Conservation (phyloP, 805 yeast species). For the Ogataea angusta region DNA sequence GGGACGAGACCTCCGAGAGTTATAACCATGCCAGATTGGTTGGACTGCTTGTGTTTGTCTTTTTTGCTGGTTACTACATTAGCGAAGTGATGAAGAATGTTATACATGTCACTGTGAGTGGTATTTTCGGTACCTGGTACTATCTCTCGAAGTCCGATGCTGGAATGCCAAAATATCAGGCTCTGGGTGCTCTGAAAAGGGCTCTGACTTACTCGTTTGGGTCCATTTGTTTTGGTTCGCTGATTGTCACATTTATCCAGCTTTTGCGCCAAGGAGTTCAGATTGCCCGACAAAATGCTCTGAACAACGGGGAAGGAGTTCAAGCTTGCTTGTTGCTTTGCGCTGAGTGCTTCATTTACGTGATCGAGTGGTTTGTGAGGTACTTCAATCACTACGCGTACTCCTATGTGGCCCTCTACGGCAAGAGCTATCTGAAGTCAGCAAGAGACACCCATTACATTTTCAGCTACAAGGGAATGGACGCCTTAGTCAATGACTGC, state of each 20-base stretch:
- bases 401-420: slow-evolving; percentile 86
- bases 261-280: slow-evolving; percentile 54
- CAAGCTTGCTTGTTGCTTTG: slow-evolving; percentile 17
- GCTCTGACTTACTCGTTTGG: slow-evolving; percentile 86
- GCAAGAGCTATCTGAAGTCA: slow-evolving; percentile 67
- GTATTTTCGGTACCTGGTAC: slow-evolving; percentile 92
- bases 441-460: slow-evolving; percentile 79
- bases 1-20: slow-evolving; percentile 25
- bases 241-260: slow-evolving; percentile 75
- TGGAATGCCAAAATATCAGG: slow-evolving; percentile 72
- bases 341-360: slow-evolving; percentile 22
- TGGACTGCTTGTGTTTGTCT: slow-evolving; percentile 64
- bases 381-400: slow-evolving; percentile 90
- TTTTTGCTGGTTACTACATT: slow-evolving; percentile 81
- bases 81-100: slow-evolving; percentile 79
- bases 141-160: slow-evolving; percentile 54
- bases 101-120: slow-evolving; percentile 78
- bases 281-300: slow-evolving; percentile 41
- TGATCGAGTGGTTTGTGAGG: slow-evolving; percentile 40
- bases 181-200: slow-evolving; percentile 70
- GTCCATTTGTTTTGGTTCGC: slow-evolving; percentile 75
- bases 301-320: slow-evolving; percentile 21
- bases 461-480: slow-evolving; percentile 75
- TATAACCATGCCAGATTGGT: slow-evolving; percentile 22
- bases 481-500: slow-evolving; percentile 81